Percentiles rank a stretch among this genome's conserved stretches.
Conservation (phyloP, 2,329 filamentous ascomycete genomes). For the Curvularia eragrostidis region DNA sequence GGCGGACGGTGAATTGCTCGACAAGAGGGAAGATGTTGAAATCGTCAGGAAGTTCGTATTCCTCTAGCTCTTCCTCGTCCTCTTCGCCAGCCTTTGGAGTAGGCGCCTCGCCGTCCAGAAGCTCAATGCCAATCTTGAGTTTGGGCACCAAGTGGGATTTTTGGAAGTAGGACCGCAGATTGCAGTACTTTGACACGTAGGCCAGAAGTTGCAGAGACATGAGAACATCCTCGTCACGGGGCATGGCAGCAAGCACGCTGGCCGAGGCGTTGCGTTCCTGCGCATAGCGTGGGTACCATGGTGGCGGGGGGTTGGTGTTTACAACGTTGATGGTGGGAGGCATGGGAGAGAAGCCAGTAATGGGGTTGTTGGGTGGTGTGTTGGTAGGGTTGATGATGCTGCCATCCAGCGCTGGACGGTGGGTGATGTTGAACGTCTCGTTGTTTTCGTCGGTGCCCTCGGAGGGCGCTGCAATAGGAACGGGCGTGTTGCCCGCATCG, state of each 20-base stretch:
- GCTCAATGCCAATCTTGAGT: slow-evolving; percentile 86
- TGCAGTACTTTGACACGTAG: slow-evolving; percentile 99
- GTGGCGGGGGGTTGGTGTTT: slow-evolving; percentile 77
- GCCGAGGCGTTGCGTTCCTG: slow-evolving; percentile 72
- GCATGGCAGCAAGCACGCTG: slow-evolving; percentile 86
- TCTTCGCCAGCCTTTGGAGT: slow-evolving; percentile 51
- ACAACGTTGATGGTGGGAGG: slow-evolving; percentile 71
- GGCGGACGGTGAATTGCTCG: slow-evolving; percentile 96
- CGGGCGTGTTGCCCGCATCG: slow-evolving; percentile 70
- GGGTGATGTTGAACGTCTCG: slow-evolving; percentile 92
- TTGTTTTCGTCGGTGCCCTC: slow-evolving; percentile 76
- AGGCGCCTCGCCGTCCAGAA: slow-evolving; percentile 73
- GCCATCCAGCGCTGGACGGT: slow-evolving; percentile 81
- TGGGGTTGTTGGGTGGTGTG: slow-evolving; percentile 64
- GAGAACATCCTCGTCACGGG: slow-evolving; percentile 93
- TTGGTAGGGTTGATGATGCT: slow-evolving; percentile 77
- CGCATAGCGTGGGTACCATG: slow-evolving; percentile 79
- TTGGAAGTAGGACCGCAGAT: slow-evolving; percentile 93
- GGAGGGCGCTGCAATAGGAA: slow-evolving; percentile 79
- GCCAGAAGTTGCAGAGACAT: slow-evolving; percentile 97
- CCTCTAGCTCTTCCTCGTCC: slow-evolving; percentile 76
- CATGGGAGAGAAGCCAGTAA: slow-evolving; percentile 73
- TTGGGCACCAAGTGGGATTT: slow-evolving; percentile 90
- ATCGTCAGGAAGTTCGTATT: slow-evolving; percentile 90
- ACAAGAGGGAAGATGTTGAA: slow-evolving; percentile 98